Base-by-base conservation (phyloP, 192 early-diverging fungal species). In the Phlyctochytrium planicorne region DNA sequence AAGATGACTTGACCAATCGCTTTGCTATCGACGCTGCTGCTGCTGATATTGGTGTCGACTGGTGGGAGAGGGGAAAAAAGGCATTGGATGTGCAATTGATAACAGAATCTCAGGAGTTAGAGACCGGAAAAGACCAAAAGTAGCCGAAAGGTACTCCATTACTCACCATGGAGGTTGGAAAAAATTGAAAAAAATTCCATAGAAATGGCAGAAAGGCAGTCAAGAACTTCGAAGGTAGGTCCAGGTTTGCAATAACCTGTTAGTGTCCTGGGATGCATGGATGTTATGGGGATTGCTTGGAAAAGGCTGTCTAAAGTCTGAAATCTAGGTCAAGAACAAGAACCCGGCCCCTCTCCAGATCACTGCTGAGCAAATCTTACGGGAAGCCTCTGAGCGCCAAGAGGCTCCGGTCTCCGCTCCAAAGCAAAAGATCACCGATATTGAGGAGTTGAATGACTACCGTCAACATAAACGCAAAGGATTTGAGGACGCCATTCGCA, bases 291-390 rank as follows among this genome's bases (percentile, higher is more conserved):
- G n/a, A n/a, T n/a, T n/a, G n/a, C n/a, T n/a, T n/a, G n/a, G n/a
- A n/a, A n/a, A n/a, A n/a, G n/a, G n/a, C n/a, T n/a, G n/a, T n/a
- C n/a, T n/a, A n/a, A n/a, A n/a, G n/a, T 47, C 6, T 20, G 40
- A 20, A 47, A 47, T 20, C 20, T 47, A 80, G 71, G 94, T 98
- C 75, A 96, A 96, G 77, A 98, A 99, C 82, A 99, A 99, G 84
- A 96, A 91, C 78, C 89, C 97, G 1, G 94, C 95, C n/a, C 86
- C 90, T 3, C 84, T 98, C 20, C 97, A 99, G 77, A 99, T 99
- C 77, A 98, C 96, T 25, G 97, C 97, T 16, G 97, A 99, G 81
- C 97, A 99, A 80, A 91, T 99, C 53, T 87, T 99, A 30, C 88
- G 94, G 35, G 97, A 99, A 74, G 92, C 94, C 14, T 90, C 92